Base-by-base conservation (phyloP, 2,329 filamentous ascomycete species). In the Metarhizium humberi region DNA sequence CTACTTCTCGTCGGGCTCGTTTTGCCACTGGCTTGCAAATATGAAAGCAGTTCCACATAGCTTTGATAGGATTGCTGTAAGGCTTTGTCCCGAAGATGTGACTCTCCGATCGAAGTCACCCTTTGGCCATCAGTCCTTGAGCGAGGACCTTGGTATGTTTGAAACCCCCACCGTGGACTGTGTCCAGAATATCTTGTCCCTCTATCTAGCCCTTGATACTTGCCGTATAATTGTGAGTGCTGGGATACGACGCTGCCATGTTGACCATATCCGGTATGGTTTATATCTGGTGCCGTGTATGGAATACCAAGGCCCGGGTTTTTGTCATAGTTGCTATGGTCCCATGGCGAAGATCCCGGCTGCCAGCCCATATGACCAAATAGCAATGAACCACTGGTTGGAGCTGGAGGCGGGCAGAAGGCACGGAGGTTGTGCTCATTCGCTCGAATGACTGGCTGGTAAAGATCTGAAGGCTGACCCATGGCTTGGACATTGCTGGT, bases 51-150 rank as follows among this genome's bases (percentile, higher is more conserved):
- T 59, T 90, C 85, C 50, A 87, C 75, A 68, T 92, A 92, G 36
- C 85, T 80, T 60, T 78, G 78, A 66, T 91, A 85, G n/a, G 87
- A 88, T 71, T 84, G 85, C 14, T 79, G 75, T 29, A 91, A 71
- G 2, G 82, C 81, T 59, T 82, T 86, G 59, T 90, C 87, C 60
- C 83, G 85, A 64, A 89, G 89, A 8, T 47, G 34, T 11, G 25
- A 10, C 13, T 53, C 50, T 13, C 34, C 47, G 18, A 30, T 38
- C 16, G 45, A 18, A 8, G 20, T 50, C 7, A 29, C 7, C 50
- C 29, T 46, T 29, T 47, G 50, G 20, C 38, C 38, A 20, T 43
- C 11, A 7, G 13, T 48, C 25, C 45, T 10, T 13, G 29, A 11
- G 25, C 7, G 30, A 8, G 29, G 18, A 34, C 43, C 32, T 42